A percentile compares a stretch with the other conserved stretches of the same genome.
phyloP scores from a whole-genome alignment of 495 filamentous ascomycete genomes.

The Trichoderma erinaceum region DNA sequence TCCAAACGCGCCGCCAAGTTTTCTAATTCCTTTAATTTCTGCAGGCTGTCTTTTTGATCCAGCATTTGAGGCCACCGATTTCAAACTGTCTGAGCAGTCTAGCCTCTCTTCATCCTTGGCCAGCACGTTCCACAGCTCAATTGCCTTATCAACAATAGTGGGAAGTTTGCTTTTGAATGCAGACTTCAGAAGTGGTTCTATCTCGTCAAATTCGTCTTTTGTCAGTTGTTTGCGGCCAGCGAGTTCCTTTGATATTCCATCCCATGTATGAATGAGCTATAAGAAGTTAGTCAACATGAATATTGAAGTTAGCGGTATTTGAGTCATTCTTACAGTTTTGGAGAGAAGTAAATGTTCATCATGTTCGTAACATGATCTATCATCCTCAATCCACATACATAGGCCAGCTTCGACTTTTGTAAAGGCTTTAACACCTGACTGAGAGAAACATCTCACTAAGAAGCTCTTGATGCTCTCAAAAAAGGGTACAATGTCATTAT shows the following conservation, averaged over 20 bases:
- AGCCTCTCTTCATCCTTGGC: constrained; percentile 33
- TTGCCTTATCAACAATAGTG: constrained; percentile 34
- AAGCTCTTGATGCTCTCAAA: constrained; percentile 33
- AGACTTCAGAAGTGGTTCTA: constrained; percentile 38
- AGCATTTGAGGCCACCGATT: constrained; percentile 31
- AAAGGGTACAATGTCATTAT: constrained; percentile 23
- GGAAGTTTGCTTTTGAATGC: constrained; percentile 45
- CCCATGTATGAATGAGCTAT: constrained; percentile 38
- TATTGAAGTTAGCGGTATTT: background rate
- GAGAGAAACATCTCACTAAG: constrained; percentile 32
- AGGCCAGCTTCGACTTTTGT: constrained; percentile 54
- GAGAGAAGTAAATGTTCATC: constrained; percentile 25
- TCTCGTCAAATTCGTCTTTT: constrained; percentile 31
- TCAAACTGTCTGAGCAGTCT: constrained; percentile 39
- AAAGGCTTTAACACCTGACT: constrained; percentile 36
- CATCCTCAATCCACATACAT: constrained; percentile 55
- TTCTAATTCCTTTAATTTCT: constrained; percentile 32
- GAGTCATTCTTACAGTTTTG: constrained; percentile 31
- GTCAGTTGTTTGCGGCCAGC: constrained; percentile 25
- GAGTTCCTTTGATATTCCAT: constrained; percentile 32
- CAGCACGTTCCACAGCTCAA: constrained; percentile 39
- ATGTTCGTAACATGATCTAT: constrained; percentile 30
- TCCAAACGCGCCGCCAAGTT: constrained; percentile 25
- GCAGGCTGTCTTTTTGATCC: constrained; percentile 36
- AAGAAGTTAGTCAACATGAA: constrained; percentile 20